phyloP scores from a whole-genome alignment of 768 basidiomycete species.

The Boletus speciosus region DNA sequence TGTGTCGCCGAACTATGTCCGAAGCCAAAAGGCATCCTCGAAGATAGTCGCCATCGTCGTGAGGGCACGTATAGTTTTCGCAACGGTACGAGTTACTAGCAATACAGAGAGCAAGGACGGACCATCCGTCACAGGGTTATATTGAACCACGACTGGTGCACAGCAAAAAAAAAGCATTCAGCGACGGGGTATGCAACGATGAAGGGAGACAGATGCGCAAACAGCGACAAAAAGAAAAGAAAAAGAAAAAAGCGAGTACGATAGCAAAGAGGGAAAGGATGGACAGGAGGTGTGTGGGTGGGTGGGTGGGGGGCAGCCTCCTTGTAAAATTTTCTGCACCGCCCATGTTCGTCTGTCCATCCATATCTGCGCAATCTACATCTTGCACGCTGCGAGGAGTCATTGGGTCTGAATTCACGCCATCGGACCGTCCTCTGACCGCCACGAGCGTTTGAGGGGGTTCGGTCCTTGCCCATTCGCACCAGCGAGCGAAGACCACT shows the following conservation, averaged over 20 bases:
- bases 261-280: not conserved
- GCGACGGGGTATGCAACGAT: not conserved
- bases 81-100: too few species aligned
- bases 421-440: constrained; percentile 21
- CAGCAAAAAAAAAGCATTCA: constrained; percentile 1
- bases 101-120: too few species aligned
- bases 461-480: constrained; percentile 20
- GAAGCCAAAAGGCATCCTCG: too few species aligned
- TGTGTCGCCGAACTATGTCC: too few species aligned
- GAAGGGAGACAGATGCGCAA: not conserved
- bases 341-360: not conserved
- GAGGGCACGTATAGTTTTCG: too few species aligned
- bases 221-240: not conserved
- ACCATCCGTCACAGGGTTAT: not conserved
- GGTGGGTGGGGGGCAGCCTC: not conserved
- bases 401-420: constrained; percentile 1
- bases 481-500: constrained; percentile 30
- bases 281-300: not conserved
- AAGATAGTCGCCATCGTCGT: too few species aligned
- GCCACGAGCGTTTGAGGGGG: constrained; percentile 28
- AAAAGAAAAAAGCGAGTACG: not conserved
- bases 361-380: not conserved
- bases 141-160: not conserved
- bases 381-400: not conserved
- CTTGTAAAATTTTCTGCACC: not conserved